Base-by-base conservation (phyloP, 768 basidiomycete genomes). In the Hortiboletus flavorubellus region DNA sequence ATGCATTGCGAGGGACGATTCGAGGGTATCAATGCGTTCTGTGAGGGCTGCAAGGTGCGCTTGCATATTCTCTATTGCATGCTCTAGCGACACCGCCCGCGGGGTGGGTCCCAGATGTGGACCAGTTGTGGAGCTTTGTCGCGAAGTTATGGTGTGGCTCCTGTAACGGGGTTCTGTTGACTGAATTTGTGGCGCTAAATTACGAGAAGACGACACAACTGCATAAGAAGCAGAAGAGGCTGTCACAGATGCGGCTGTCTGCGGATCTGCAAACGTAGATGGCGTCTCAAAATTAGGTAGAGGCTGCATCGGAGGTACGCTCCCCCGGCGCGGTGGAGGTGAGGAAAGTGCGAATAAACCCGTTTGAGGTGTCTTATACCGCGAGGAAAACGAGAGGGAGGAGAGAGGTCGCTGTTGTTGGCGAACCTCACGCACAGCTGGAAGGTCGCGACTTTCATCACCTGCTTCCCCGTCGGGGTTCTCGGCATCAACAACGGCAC, bases 61-160 rank as follows among this genome's bases (percentile, higher is more conserved):
- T 68, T 95, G 92, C 48, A 93, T 79, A 58, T 80, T 84, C 69
- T 93, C 89, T 18, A 94, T 74, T 0, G 89, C 89, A 44, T 80
- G 81, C 68, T 93, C 92, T 50, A 95, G 74, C 42, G 69, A 55
- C 33, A 39, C 21, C 6, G 45, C 40, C 18, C 76, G 72, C 8
- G 85, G 81, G 23, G 75, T 72, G 4, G 83, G 78, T 43, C 79
- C 72, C 10, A 67, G 58, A 33, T 76, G 70, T 11, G 38, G 34
- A 16, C 69, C 74, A 29, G 76, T 67, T 31, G 52, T 33, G 21
- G 68, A 73, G 55, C 71, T 72, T 30, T 71, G 68, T 41, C 73
- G 69, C 46, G 72, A 59, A 29, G 72, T 65, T 37, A 70, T 71
- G 18, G 71, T 63, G 51, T 69, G 74, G 14, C 57, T 61, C 35